Evolutionary conservation across 1,139 yeast genomes (phyloP).

Genomic region (Blastobotrys buckinghamii): DNA sequence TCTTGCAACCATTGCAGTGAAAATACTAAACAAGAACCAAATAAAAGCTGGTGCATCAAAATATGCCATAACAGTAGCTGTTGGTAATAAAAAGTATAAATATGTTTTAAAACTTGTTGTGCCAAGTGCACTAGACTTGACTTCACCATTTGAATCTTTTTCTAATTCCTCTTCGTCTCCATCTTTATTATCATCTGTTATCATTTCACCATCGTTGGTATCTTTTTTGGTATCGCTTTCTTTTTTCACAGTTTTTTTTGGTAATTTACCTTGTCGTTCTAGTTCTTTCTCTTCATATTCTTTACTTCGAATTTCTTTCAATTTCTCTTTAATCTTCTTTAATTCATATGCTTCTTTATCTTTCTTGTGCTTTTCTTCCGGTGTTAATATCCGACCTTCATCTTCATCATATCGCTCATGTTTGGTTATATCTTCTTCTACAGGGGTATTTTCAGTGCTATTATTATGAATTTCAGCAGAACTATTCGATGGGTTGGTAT

Average conservation of each 20-base stretch:
- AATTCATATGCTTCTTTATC: constrained; percentile 1
- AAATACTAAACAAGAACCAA: constrained; percentile 9
- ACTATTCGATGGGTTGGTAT: no score
- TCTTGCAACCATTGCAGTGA: background rate
- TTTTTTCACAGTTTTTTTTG: background rate
- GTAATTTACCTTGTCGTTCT: background rate
- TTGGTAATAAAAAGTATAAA: constrained; percentile 4
- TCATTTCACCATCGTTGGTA: constrained; percentile 1
- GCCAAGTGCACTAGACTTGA: background rate
- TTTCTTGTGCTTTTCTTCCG: background rate
- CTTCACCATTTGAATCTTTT: background rate
- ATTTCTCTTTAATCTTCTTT: background rate
- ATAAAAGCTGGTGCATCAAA: constrained; percentile 9
- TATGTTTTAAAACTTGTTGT: background rate
- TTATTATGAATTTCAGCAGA: no score
- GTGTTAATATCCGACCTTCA: background rate
- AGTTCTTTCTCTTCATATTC: background rate
- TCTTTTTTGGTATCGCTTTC: constrained; percentile 2
- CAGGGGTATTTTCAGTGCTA: no score
- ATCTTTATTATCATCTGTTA: background rate
- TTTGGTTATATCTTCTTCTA: no score
- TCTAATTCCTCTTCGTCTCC: background rate
- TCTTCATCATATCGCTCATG: background rate
- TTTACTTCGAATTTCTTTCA: constrained; percentile 1
- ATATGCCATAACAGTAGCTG: constrained; percentile 4